Evolutionary conservation across 1,139 yeast species (phyloP), one percentile per base, ranked within the genome.

Genomic region (Yamadazyma songkhlaensis): DNA sequence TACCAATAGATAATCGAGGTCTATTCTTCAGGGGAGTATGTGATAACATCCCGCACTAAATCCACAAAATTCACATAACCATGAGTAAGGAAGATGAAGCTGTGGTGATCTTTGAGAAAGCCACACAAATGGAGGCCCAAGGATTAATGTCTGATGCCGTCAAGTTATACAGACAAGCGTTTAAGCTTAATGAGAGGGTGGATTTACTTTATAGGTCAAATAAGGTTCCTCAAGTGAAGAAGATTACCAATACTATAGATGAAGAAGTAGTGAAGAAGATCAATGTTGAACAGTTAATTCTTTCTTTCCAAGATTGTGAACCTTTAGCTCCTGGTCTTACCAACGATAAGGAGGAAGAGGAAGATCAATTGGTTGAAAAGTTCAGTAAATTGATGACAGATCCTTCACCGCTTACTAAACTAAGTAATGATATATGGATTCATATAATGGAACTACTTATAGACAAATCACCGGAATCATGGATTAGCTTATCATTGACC

Each of bases 131-230:
- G 50, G 97, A 89, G 59, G 64, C 76, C 21, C 75, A 71, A 36
- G 96, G 96, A 0, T 67, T 79, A 42, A 72, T 89, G 77, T 72
- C 86, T 4, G 96, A 88, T 51, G 96, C 97, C 0, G 80, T 87
- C 26, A 75, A 69, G 31, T 72, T 64, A 44, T 89, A 89, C 60
- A 67, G 96, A 41, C 72, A 72, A 44, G 96, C 96, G 0, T 77
- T 81, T 55, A 80, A 72, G 57, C 46, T 79, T 24, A 79, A 84
- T 55, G 83, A 77, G 4, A 72, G 72, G 37, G 89, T 88, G 5
- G 96, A 89, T 51, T 62, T 73, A 41, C 59, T 78, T 17, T 87
- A 87, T 55, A 66, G 95, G 29, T 51, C 59, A 21, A 73, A 75
- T 42, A 77, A 74, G 47, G 52, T 67, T 9, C 63, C 72, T 26